Base-by-base conservation (phyloP, 2,329 filamentous ascomycete genomes). In the Botrytis medusae region DNA sequence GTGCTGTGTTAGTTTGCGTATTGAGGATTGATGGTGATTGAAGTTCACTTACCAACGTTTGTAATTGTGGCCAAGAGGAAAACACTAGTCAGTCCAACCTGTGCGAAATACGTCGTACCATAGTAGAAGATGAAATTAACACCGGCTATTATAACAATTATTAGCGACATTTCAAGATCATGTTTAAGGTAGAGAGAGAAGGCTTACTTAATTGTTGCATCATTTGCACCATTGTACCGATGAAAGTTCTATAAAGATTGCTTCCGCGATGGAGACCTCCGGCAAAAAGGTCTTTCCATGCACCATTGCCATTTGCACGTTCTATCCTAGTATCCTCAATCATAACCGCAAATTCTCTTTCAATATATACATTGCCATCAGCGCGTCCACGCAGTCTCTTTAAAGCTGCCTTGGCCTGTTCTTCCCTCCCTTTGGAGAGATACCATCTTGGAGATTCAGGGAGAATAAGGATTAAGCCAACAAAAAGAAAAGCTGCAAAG, bases 121-220 rank as follows among this genome's bases (percentile, higher is more conserved):
- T 91, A 93, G 85, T 93, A 93, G 86, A 94, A 95, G 86, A 96
- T 93, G 84, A 95, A 97, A 87, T 97, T 97, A 84, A 97, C 92
- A 86, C 94, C 93, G 93, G 81, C 75, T 92, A 88, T 64, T 92
- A 88, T 64, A 48, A 61, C n/a, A 59, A 4, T 29, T 8, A 18
- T 71, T 44, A 59, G 63, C 61, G n/a, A 72, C 51, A 54, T 42
- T 34, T 69, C 46, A 54, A 5, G n/a, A 48, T 29, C 48, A 16
- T 7, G 42, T 9, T 4, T 9, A 25, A 40, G n/a, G 22, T 57
- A 22, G 18, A 42, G 84, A 44, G 22, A 18, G 84, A 44, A 10
- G 7, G 71, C 71, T 72, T 73, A 85, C 86, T 71, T 37, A 74
- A 89, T 83, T 93, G 91, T 84, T 93, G 91, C 90, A 93, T 93